Evolutionary conservation across 2,329 filamentous ascomycete genomes (phyloP), one percentile per base, ranked within the genome.

Genomic region (Fusarium torreyae): DNA sequence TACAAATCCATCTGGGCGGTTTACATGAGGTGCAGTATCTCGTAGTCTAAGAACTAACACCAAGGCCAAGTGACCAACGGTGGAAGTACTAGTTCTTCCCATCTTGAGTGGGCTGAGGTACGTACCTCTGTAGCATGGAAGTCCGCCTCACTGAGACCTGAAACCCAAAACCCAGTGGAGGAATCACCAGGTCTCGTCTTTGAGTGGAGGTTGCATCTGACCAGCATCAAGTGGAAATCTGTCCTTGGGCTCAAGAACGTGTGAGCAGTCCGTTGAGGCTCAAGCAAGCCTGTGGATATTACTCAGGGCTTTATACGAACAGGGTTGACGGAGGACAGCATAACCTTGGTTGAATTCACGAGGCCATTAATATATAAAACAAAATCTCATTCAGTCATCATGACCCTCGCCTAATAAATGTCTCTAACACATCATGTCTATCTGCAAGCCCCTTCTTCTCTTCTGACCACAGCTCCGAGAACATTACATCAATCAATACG

Each of bases 371-470:
- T 31, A 31, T 31, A 31, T 6, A 59, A 57, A 69, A 65, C 59
- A 54, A 70, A 69, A 63, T 74, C 48, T 75, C 73, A 75, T 75
- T 75, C 71, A 75, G 49, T 75, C 73, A 66, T 75, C 70, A 75
- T 64, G 68, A 66, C 57, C 57, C 51, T 58, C 57, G 44, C 55
- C 63, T 54, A 65, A 48, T 43, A 66, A 72, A 60, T 57, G 58
- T 57, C 44, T 53, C 54, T 57, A 43, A 66, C 71, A 72, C 55
- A 68, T 63, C 38, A 57, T 57, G 63, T 71, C 66, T 69, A 74
- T 60, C 66, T 63, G 53, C 67, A 53, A 70, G 49, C 28, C 57
- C 42, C 36, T 58, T 57, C 48, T 46, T 49, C 62, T 69, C 52
- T 57, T 51, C 49, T 59, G 46, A 59, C 70, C 56, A 52, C 64